Evolutionary conservation across 2,329 filamentous ascomycete genomes (phyloP).

Genomic region (Ascosphaera aggregata): DNA sequence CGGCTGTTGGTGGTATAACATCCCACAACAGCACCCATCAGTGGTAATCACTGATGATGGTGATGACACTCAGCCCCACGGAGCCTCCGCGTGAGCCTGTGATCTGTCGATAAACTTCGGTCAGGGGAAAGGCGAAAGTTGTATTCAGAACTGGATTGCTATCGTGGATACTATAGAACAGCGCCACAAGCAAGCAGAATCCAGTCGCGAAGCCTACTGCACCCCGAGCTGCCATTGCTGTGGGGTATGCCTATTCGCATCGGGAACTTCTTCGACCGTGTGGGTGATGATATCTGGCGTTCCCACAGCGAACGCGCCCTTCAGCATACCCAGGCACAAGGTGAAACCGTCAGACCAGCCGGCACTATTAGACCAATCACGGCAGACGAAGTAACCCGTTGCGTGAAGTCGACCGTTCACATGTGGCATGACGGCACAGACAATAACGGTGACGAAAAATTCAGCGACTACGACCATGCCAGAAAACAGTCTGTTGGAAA

Average conservation of each 20-base stretch:
- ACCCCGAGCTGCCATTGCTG: slow-evolving; percentile 27
- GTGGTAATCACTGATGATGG: slow-evolving; percentile 31
- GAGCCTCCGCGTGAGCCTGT: slow-evolving; percentile 27
- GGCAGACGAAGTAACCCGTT: slow-evolving; percentile 30
- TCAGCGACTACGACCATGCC: slow-evolving; percentile 32
- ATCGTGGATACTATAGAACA: slow-evolving; percentile 28
- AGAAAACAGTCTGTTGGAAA: slow-evolving; percentile 28
- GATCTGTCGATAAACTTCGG: slow-evolving; percentile 25
- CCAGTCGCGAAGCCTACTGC: slow-evolving; percentile 23
- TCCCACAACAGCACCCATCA: slow-evolving; percentile 15
- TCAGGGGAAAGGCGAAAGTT: slow-evolving; percentile 21
- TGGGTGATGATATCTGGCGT: slow-evolving; percentile 42
- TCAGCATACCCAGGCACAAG: slow-evolving; percentile 41
- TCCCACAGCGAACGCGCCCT: slow-evolving; percentile 45
- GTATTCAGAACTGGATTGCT: slow-evolving; percentile 17
- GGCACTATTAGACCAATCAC: slow-evolving; percentile 26
- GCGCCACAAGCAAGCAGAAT: slow-evolving; percentile 25
- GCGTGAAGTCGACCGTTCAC: slow-evolving; percentile 22
- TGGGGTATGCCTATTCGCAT: slow-evolving; percentile 22
- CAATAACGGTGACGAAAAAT: slow-evolving; percentile 29
- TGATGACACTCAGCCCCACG: slow-evolving; percentile 33
- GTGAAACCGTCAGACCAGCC: slow-evolving; percentile 31
- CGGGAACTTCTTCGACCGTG: slow-evolving; percentile 39
- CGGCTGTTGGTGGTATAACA: slow-evolving; percentile 38
- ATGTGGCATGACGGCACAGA: slow-evolving; percentile 30